These are phyloP conservation scores for Rhazya stricta DNA, from an alignment of 257 asterid genomes.

Conservation along the genomic window DNA sequence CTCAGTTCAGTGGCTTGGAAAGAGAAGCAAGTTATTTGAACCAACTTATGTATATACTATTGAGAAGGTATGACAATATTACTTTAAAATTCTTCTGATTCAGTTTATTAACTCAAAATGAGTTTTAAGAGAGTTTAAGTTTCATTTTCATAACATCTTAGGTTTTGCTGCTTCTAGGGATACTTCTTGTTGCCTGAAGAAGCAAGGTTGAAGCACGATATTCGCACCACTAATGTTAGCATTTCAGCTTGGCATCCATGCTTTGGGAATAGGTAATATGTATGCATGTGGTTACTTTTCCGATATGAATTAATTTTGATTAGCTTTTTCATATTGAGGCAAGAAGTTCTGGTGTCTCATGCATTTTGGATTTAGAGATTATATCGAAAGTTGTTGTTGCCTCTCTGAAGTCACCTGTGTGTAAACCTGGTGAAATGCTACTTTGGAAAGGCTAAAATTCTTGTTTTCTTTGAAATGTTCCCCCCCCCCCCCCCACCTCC, in stretches of 20 bases:
- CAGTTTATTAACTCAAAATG: not conserved
- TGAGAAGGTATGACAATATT: conserved; percentile 62
- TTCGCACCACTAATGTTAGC: conserved; percentile 64
- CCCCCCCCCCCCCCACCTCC: too few species aligned
- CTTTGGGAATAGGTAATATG: conserved; percentile 81
- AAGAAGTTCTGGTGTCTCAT: not conserved
- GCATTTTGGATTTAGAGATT: not conserved
- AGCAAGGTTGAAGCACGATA: conserved; percentile 73
- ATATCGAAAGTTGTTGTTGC: not conserved
- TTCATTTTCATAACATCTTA: conserved; percentile 2
- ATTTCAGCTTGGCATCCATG: conserved; percentile 86
- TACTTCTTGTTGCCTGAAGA: conserved; percentile 91
- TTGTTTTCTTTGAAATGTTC: not conserved
- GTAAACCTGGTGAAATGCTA: not conserved
- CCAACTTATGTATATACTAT: conserved; percentile 80
- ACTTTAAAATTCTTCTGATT: conserved; percentile 11
- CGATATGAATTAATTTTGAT: not conserved
- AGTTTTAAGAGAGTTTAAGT: not conserved
- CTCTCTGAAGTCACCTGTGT: not conserved
- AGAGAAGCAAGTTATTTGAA: conserved; percentile 81
- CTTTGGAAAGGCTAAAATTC: too few species aligned
- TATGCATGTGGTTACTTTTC: too few species aligned
- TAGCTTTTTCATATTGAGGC: too few species aligned
- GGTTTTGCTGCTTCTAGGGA: conserved; percentile 44
- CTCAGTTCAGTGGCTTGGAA: conserved; percentile 95